Evolutionary conservation across 2,329 filamentous ascomycete species (phyloP).

Genomic region (Ambrosiella beaveri): DNA sequence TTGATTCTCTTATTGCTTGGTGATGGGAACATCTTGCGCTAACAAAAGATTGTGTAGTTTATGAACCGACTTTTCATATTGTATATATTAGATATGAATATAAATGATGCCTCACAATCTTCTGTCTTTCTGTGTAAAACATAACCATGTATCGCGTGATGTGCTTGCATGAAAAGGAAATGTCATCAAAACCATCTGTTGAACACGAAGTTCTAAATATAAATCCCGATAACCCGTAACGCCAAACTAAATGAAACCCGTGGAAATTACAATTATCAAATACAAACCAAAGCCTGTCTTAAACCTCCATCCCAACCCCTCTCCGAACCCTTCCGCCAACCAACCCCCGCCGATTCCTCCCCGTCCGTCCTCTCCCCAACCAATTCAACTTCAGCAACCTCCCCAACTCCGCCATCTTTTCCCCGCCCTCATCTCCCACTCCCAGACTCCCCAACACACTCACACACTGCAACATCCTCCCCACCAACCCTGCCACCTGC

Average conservation of each 20-base stretch:
- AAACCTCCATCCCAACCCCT: constrained; percentile 19
- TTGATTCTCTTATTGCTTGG: not conserved
- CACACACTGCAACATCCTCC: constrained; percentile 89
- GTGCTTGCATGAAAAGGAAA: not conserved
- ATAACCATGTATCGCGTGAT: not conserved
- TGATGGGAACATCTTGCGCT: constrained; percentile 1
- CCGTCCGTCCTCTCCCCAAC: constrained; percentile 78
- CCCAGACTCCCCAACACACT: constrained; percentile 69
- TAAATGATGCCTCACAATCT: not conserved
- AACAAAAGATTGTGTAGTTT: constrained; percentile 11
- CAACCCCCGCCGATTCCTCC: constrained; percentile 74
- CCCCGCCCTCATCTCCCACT: constrained; percentile 48
- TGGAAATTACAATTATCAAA: no score
- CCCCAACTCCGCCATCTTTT: constrained; percentile 66
- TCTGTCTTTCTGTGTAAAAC: no score
- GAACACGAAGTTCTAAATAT: no score
- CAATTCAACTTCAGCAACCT: constrained; percentile 91
- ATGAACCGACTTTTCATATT: no score
- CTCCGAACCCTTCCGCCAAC: constrained; percentile 49
- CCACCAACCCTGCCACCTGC: constrained; percentile 84
- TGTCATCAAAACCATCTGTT: not conserved
- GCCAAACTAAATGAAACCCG: no score
- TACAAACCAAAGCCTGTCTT: no score
- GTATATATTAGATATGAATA: constrained; percentile 11
- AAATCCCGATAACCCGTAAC: no score